Evolutionary conservation across 2,329 filamentous ascomycete genomes (phyloP).

Genomic region (Xylariomycetidae sp.): DNA sequence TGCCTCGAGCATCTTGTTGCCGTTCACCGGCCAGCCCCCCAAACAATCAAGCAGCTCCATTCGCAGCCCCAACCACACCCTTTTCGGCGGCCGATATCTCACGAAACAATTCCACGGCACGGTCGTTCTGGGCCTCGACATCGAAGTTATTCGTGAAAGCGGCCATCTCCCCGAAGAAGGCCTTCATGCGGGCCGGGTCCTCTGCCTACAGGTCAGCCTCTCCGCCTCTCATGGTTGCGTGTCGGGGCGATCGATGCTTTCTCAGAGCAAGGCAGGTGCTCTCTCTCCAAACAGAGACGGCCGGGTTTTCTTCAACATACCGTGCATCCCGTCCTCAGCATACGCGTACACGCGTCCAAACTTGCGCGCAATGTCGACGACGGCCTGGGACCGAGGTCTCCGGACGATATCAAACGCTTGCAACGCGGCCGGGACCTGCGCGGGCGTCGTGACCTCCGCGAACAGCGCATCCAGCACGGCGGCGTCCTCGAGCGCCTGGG

Average conservation of each 20-base stretch:
- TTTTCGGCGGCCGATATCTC: neutral
- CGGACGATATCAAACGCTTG: constrained; percentile 23
- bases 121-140: constrained; percentile 21
- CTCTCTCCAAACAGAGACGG: too few species aligned
- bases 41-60: too few species aligned
- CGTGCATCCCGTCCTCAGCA: constrained; percentile 23
- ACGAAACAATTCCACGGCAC: constrained; percentile 14
- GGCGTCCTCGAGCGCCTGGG: constrained; percentile 32
- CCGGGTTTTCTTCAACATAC: too few species aligned
- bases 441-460: neutral
- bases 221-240: too few species aligned
- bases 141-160: constrained; percentile 27
- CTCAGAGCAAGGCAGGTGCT: too few species aligned
- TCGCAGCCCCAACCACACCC: neutral
- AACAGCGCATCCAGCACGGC: constrained; percentile 24
- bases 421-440: neutral
- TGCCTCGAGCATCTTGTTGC: too few species aligned
- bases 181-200: constrained; percentile 20
- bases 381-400: constrained; percentile 23
- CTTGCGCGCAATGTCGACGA: constrained; percentile 24
- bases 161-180: constrained; percentile 21
- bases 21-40: too few species aligned
- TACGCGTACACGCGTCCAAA: constrained; percentile 24
- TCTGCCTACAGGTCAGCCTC: too few species aligned
- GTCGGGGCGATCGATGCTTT: too few species aligned